phyloP scores from a whole-genome alignment of 2,329 filamentous ascomycete species.

The Neoascochyta sp. region DNA sequence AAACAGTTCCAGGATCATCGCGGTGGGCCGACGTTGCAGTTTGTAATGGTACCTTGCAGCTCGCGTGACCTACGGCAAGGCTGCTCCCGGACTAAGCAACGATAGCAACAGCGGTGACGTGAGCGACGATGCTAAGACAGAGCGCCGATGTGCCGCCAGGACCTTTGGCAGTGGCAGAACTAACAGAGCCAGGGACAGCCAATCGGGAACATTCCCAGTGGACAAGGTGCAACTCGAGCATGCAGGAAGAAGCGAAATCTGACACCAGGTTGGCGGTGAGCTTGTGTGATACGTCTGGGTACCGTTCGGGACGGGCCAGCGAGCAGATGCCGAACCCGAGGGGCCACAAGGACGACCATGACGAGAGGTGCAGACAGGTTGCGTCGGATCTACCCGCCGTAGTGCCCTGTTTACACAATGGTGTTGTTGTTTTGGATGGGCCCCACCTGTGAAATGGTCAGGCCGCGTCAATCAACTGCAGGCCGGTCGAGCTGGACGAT shows the following conservation, averaged over 20 bases:
- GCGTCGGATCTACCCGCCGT: neutral
- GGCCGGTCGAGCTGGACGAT: too few species aligned
- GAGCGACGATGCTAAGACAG: too few species aligned
- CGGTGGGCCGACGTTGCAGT: too few species aligned
- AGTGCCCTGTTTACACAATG: neutral
- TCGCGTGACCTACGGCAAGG: slow-evolving; percentile 11
- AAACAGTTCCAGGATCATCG: too few species aligned
- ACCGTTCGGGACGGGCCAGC: slow-evolving; percentile 1
- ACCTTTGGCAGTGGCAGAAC: too few species aligned
- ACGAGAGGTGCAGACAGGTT: neutral
- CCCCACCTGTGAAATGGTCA: neutral
- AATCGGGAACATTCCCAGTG: slow-evolving; percentile 23
- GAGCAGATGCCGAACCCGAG: too few species aligned
- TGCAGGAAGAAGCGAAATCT: slow-evolving; percentile 9
- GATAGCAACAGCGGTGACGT: too few species aligned
- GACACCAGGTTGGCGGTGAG: slow-evolving; percentile 24
- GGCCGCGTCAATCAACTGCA: neutral
- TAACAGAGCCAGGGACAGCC: too few species aligned
- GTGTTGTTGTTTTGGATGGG: neutral
- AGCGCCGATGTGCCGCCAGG: too few species aligned
- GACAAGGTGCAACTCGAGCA: slow-evolving; percentile 18
- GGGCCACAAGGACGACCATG: neutral
- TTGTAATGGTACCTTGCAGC: slow-evolving; percentile 18
- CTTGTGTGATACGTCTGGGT: slow-evolving; percentile 14
- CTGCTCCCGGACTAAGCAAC: slow-evolving; percentile 5